phyloP scores from a whole-genome alignment of 2,329 filamentous ascomycete genomes.

The Aaosphaeria arxii region DNA sequence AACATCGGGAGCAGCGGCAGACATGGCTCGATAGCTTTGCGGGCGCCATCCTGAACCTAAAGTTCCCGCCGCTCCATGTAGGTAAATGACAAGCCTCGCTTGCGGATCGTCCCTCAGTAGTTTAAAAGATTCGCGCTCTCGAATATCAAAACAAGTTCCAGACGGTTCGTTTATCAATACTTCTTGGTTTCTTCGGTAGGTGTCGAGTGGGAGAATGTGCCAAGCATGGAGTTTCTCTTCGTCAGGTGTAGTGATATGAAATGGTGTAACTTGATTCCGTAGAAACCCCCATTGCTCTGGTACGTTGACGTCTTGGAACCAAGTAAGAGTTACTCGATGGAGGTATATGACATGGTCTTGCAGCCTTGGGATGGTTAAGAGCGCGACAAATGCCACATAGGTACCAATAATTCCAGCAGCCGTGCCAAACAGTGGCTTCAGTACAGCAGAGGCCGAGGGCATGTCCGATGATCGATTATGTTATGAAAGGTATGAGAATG shows the following conservation, averaged over 20 bases:
- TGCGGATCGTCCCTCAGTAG: slow-evolving; percentile 63
- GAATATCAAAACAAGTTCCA: slow-evolving; percentile 55
- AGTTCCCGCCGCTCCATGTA: slow-evolving; percentile 58
- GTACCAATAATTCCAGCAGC: slow-evolving; percentile 15
- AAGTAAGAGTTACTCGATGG: slow-evolving; percentile 53
- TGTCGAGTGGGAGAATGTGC: slow-evolving; percentile 49
- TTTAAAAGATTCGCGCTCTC: slow-evolving; percentile 56
- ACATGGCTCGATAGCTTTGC: slow-evolving; percentile 56
- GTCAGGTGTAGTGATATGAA: slow-evolving; percentile 43
- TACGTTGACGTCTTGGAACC: slow-evolving; percentile 51
- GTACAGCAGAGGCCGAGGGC: slow-evolving; percentile 14
- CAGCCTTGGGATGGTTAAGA: slow-evolving; percentile 47
- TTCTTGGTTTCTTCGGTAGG: slow-evolving; percentile 44
- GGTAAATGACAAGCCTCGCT: slow-evolving; percentile 61
- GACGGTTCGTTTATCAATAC: slow-evolving; percentile 42
- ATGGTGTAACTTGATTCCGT: slow-evolving; percentile 49
- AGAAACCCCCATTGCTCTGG: slow-evolving; percentile 51
- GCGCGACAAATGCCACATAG: slow-evolving; percentile 45
- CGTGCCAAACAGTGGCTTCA: slow-evolving; percentile 18
- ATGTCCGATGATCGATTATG: slow-evolving; percentile 3
- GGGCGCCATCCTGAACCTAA: slow-evolving; percentile 55
- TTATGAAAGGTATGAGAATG: no score
- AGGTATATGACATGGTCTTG: slow-evolving; percentile 59
- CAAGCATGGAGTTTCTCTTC: slow-evolving; percentile 47
- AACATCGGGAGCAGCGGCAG: slow-evolving; percentile 49